phyloP scores from a whole-genome alignment of 2,329 filamentous ascomycete genomes.

The Fusarium brevicatenulatum region DNA sequence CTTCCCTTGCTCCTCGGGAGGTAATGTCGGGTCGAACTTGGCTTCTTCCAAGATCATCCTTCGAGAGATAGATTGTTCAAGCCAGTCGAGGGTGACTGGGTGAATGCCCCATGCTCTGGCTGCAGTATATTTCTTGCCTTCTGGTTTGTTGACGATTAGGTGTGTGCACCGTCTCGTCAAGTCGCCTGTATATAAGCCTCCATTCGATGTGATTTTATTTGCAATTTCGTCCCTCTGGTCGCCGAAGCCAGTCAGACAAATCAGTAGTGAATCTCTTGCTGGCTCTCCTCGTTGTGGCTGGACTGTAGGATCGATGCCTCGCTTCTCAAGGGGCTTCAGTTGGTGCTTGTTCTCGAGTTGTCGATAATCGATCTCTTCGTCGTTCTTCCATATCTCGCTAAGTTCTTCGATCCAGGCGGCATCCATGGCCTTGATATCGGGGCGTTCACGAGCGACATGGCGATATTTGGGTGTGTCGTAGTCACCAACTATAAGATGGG shows the following conservation, averaged over 20 bases:
- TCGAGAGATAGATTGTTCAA: slow-evolving; percentile 81
- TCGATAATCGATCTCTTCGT: slow-evolving; percentile 78
- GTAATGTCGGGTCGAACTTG: slow-evolving; percentile 81
- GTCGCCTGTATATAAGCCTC: slow-evolving; percentile 87
- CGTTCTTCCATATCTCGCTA: slow-evolving; percentile 81
- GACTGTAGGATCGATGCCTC: slow-evolving; percentile 54
- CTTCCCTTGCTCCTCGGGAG: slow-evolving; percentile 75
- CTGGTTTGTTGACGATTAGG: slow-evolving; percentile 80
- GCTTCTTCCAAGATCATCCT: slow-evolving; percentile 91
- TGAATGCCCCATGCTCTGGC: slow-evolving; percentile 85
- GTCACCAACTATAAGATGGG: slow-evolving; percentile 90
- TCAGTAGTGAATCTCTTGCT: slow-evolving; percentile 56
- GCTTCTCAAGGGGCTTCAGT: slow-evolving; percentile 70
- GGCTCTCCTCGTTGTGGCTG: slow-evolving; percentile 28
- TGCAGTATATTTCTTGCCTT: slow-evolving; percentile 90
- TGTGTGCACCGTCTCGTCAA: slow-evolving; percentile 88
- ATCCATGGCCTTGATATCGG: slow-evolving; percentile 84
- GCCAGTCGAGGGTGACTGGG: slow-evolving; percentile 85
- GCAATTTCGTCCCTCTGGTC: slow-evolving; percentile 76
- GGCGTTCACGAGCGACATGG: slow-evolving; percentile 89
- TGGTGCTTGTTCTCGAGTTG: slow-evolving; percentile 74
- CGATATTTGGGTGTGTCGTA: slow-evolving; percentile 93
- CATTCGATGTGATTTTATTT: slow-evolving; percentile 72
- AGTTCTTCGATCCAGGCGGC: slow-evolving; percentile 88
- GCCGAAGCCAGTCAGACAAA: slow-evolving; percentile 68